Conservation (phyloP, 1,284 basidiomycete species). For the Cutaneotrichosporon dermatis region DNA sequence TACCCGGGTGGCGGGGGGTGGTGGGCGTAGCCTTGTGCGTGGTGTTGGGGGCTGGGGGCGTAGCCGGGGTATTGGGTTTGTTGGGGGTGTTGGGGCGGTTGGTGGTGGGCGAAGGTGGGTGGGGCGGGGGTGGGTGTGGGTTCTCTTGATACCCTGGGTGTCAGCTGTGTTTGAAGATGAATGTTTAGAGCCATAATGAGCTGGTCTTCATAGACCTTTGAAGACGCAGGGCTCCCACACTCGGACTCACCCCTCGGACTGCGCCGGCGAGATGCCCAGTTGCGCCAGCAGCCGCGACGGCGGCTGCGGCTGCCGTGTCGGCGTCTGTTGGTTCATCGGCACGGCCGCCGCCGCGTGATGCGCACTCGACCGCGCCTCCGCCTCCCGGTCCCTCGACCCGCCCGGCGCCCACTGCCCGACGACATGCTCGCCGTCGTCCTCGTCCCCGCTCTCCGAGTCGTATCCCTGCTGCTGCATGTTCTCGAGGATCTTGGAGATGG, state of each 20-base stretch:
- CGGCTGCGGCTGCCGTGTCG: constrained; percentile 5
- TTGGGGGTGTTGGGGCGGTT: background rate
- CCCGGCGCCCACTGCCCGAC: constrained; percentile 2
- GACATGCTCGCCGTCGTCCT: constrained; percentile 25
- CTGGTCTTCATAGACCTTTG: too few species aligned
- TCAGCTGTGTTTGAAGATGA: too few species aligned
- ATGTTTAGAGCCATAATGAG: too few species aligned
- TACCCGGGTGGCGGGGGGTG: background rate
- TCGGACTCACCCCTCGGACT: constrained; percentile 4
- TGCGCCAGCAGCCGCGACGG: constrained; percentile 18
- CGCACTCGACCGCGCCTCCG: background rate
- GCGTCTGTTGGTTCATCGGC: background rate
- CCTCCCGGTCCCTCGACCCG: constrained; percentile 5
- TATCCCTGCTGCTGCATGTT: constrained; percentile 54
- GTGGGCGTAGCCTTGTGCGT: background rate
- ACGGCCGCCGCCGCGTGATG: background rate
- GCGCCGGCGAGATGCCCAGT: constrained; percentile 17
- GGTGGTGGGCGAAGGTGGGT: background rate
- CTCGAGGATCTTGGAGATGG: constrained; percentile 75
- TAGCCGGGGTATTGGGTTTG: background rate
- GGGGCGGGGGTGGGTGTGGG: constrained; percentile 6
- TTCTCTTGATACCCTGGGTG: constrained; percentile 5
- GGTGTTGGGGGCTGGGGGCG: too few species aligned
- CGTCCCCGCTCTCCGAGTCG: constrained; percentile 25
- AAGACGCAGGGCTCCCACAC: too few species aligned